These are phyloP conservation scores for Domatiomyces globalis DNA, from an alignment of 2,329 filamentous ascomycete species.

Conservation along the genomic window DNA sequence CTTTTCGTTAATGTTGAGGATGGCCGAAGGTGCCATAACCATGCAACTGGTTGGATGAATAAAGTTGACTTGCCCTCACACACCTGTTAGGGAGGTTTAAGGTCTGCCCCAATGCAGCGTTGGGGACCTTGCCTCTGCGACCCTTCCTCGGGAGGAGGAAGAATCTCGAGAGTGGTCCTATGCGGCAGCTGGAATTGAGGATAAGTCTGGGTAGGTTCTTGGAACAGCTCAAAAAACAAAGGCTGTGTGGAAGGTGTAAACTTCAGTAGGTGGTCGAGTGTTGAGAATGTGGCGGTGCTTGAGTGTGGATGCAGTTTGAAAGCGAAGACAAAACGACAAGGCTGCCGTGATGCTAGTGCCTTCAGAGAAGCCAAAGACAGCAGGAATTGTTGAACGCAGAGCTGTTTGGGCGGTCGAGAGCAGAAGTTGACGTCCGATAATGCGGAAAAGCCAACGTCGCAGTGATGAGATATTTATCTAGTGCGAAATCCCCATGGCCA, in stretches of 20 bases:
- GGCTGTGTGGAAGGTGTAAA: slow-evolving; percentile 10
- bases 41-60: slow-evolving; percentile 26
- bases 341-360: slow-evolving; percentile 16
- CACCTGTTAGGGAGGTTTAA: slow-evolving; percentile 80
- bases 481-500: background rate
- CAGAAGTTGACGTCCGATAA: background rate
- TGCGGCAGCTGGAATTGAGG: slow-evolving; percentile 89
- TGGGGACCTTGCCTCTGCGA: slow-evolving; percentile 88
- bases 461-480: background rate
- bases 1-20: slow-evolving; percentile 25
- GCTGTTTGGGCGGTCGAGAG: background rate
- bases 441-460: background rate
- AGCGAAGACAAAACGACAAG: slow-evolving; percentile 17
- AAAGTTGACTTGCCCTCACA: slow-evolving; percentile 4
- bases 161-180: slow-evolving; percentile 95
- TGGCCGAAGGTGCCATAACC: slow-evolving; percentile 60
- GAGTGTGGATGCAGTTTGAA: slow-evolving; percentile 32
- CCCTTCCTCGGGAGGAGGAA: slow-evolving; percentile 99
- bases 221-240: slow-evolving; percentile 13
- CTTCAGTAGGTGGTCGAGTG: slow-evolving; percentile 32
- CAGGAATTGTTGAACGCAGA: background rate
- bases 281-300: slow-evolving; percentile 34
- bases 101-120: slow-evolving; percentile 79
- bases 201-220: slow-evolving; percentile 32
- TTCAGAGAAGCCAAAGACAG: slow-evolving; percentile 17